phyloP scores from a whole-genome alignment of 257 asterid species.

The Jaltomata sinuosa region DNA sequence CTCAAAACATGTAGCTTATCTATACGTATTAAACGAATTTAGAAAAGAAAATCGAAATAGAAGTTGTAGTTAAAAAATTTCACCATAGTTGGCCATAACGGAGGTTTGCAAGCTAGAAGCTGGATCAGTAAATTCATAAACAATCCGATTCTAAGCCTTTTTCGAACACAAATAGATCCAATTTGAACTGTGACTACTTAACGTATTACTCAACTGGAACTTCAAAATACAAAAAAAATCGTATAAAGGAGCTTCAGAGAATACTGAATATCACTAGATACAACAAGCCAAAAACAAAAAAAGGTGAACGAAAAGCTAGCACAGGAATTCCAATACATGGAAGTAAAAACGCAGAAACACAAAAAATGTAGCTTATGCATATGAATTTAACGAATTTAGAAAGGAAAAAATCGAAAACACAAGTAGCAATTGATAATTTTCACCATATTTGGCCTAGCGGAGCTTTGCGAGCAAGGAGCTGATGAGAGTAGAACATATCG shows the following conservation, averaged over 20 bases:
- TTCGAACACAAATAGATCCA: neutral
- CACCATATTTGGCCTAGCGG: neutral
- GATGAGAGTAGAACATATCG: constrained; percentile 75
- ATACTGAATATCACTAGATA: neutral
- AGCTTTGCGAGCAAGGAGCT: neutral
- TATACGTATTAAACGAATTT: neutral
- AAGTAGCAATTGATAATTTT: neutral
- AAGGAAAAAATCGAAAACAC: neutral
- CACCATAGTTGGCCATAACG: constrained; percentile 93
- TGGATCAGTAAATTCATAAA: constrained; percentile 7
- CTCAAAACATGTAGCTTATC: neutral
- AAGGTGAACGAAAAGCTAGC: neutral
- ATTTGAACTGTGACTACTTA: neutral
- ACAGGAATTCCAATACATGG: neutral
- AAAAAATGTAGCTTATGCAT: neutral
- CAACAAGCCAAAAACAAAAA: neutral
- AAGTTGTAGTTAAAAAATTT: neutral
- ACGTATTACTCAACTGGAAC: neutral
- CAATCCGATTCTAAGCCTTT: neutral
- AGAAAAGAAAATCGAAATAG: neutral
- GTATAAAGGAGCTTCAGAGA: neutral
- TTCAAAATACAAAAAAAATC: neutral
- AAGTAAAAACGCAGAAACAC: neutral
- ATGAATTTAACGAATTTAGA: neutral
- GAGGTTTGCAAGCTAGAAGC: constrained; percentile 92